Evolutionary conservation across 805 yeast genomes (phyloP), one percentile per base, ranked within the genome.

Genomic region (Teunomyces cretensis): DNA sequence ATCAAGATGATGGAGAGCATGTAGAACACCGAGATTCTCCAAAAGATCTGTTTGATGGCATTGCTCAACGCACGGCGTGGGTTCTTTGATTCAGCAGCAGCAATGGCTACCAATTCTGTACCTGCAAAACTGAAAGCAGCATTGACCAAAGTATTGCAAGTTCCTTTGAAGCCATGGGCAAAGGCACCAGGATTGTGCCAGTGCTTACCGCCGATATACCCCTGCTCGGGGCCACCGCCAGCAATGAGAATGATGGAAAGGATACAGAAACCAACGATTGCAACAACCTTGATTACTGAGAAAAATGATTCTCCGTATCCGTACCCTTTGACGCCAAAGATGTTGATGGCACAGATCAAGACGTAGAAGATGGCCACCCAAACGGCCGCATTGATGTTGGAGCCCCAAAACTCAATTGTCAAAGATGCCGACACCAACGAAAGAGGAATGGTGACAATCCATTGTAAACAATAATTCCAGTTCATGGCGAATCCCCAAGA

Each of bases 121-220:
- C 83, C 83, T 52, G 83, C 84, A 48, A 79, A 78, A 2, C 84
- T 74, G 55, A 80, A 81, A 4, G 83, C 81, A 12, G 83, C 77
- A 17, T 75, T 73, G 32, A 80, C 77, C 48, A 81, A 72, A 30
- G 77, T 76, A 17, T 75, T 64, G 44, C 74, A 72, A 30, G 79
- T 72, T 57, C 84, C 84, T 52, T 79, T 79, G 56, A 79, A 76
- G 13, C 79, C 80, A 51, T 78, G 66, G 42, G 70, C 65, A 50
- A 79, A 78, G 6, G 82, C 69, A 46, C 84, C 84, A 6, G 85
- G 84, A 32, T 70, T 51, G 36, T 65, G 65, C 80, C 82, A 80
- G 57, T 76, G 72, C 44, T 55, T 65, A 19, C 63, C 74, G 13
- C 84, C 84, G 48, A 80, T 68, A 48, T 75, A 74, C 6, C 79